Base-by-base conservation (phyloP, 2,329 filamentous ascomycete species). In the Alternaria dauci region DNA sequence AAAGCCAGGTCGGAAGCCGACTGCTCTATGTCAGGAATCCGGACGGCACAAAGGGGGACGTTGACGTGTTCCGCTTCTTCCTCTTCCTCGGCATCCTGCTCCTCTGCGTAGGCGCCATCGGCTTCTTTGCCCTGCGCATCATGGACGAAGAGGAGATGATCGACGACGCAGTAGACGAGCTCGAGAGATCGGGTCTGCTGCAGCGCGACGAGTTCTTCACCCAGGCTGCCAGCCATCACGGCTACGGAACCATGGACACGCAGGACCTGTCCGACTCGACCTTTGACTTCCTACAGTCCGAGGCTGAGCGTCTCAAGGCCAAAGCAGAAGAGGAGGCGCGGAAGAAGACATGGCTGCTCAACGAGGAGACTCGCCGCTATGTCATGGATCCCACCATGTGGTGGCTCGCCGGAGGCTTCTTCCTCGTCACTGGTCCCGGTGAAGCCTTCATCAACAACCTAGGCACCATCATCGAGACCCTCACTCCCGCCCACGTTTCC, bases 391-490 rank as follows among this genome's bases (percentile, higher is more conserved):
- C 87, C 61, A 97, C 93, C 12, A 98, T 98, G 94, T 99, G 94
- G 94, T 91, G 89, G 75, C 90, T 99, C 68, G 93, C 94, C 0
- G 82, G 89, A 1, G 94, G 93, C 20, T 98, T 99, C 80, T 92
- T 98, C 78, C 86, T 98, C 64, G 92, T 97, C 70, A 92, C 94
- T 55, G 95, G 95, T 0, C 94, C 95, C 0, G 94, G 94, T n/a
- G 95, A 99, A 80, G 92, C 94, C 11, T 99, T 97, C 77, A 93
- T 98, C 80, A 99, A 98, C 81, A 99, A 98, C 71, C 81, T 99
- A 9, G 95, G 95, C 36, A 97, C 94, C 25, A 90, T 99, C 62
- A 94, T 98, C 69, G 90, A 91, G 68, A 96, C 94, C 0, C 83
- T 97, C 4, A 92, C 91, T 44, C 86, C 87, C 5, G 81, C 81